phyloP scores from a whole-genome alignment of 169 alveolate genomes.

The Eimeria tenella region DNA sequence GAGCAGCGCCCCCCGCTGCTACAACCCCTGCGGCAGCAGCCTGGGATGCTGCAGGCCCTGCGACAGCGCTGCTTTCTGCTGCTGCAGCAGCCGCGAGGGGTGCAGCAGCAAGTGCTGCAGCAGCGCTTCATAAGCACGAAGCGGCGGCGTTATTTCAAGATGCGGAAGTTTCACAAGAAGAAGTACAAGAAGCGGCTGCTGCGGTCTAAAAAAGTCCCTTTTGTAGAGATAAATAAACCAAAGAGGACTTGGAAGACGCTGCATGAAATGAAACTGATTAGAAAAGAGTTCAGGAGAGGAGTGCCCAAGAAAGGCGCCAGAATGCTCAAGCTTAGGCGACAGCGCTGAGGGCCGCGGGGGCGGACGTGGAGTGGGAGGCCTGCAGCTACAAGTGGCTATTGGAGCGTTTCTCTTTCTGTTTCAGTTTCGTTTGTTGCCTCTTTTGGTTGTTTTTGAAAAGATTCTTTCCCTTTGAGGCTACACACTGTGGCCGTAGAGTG shows the following conservation, averaged over 20 bases:
- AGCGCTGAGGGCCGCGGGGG: not conserved
- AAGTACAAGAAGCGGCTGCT: constrained; percentile 74
- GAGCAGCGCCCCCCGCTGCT: not conserved
- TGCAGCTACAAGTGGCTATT: no score
- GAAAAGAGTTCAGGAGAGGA: constrained; percentile 60
- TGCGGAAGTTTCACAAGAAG: constrained; percentile 78
- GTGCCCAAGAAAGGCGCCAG: constrained; percentile 70
- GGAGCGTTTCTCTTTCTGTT: no score
- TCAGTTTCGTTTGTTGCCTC: no score
- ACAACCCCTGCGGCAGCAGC: not conserved
- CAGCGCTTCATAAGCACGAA: constrained; percentile 67
- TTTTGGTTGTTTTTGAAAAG: no score
- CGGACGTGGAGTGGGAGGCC: no score
- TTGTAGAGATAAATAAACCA: constrained; percentile 65
- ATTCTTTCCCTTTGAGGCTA: no score
- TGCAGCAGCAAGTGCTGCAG: constrained; percentile 19
- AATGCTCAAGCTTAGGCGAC: constrained; percentile 47
- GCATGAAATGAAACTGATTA: not conserved
- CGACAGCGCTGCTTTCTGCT: not conserved
- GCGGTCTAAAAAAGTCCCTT: constrained; percentile 72
- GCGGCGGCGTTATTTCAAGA: constrained; percentile 75
- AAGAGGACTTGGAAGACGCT: constrained; percentile 74
- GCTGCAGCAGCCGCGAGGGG: constrained; percentile 5
- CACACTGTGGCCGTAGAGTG: no score
- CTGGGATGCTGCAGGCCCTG: not conserved